Base-by-base conservation (phyloP, 2,329 filamentous ascomycete species). In the Sporothrix schenckii region DNA sequence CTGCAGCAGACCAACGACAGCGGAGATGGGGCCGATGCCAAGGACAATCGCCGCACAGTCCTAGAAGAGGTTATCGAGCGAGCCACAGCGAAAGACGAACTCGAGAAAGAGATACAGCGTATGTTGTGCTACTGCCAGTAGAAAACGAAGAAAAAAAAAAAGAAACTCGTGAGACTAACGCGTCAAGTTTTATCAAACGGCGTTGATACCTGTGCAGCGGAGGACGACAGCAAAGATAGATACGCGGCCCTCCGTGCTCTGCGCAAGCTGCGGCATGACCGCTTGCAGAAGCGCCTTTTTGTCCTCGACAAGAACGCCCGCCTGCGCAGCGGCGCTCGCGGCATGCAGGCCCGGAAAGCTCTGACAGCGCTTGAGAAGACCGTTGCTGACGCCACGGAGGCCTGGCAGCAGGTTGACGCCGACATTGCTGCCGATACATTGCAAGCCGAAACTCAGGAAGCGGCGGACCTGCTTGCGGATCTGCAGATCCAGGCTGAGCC, bases 291-390 rank as follows among this genome's bases (percentile, higher is more conserved):
- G 75, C 84, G 87, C 7, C 81, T 93, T 3, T 92, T 91, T 70
- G 84, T 89, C 24, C 85, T 89, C 0, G 89, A 92, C 75, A 92
- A 93, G 74, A 89, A 92, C 76, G 92, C 92, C 9, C 84, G 88
- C 54, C 80, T 93, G 53, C 84, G 92, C 67, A 94, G 92, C 75
- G 92, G 93, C 47, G 86, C 91, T 1, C 82, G 92, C 54, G 93
- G 93, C 0, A 81, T 91, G 77, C 86, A 90, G 72, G 92, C 92
- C 0, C 84, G 92, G n/a, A 94, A 95, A 75, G 87, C 89, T 0
- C 79, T 95, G 21, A 87, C 88, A 66, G 85, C 86, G 4, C 86
- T 89, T 39, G 92, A 96, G 76, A 89, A 88, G 73, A 85, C 85
- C 19, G 83, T 92, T 2, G 84, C 86, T 13, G 85, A 88, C 60